Percentiles rank a stretch among this genome's conserved stretches.
Conservation (phyloP, 768 basidiomycete species). For the Antrodiella citrinella region DNA sequence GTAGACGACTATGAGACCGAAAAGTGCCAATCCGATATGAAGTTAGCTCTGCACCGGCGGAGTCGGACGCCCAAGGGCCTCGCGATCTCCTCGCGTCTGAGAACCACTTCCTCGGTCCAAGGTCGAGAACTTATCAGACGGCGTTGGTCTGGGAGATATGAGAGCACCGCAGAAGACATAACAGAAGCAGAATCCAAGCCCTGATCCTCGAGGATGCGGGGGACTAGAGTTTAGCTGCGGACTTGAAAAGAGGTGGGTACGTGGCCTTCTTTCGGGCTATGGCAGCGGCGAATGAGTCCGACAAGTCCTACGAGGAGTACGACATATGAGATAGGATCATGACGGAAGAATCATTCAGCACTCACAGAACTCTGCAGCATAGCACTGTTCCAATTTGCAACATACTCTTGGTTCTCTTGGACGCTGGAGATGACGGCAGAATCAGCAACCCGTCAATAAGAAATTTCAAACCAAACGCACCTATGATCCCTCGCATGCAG, state of each 20-base stretch:
- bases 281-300: background rate
- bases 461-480: constrained; percentile 30
- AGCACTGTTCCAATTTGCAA: constrained; percentile 46
- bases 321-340: no score
- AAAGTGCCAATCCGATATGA: background rate
- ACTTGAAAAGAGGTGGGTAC: background rate
- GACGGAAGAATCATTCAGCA: no score
- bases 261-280: background rate
- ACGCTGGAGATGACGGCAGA: constrained; percentile 15
- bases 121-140: background rate
- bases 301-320: background rate
- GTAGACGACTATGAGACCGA: background rate
- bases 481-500: constrained; percentile 74
- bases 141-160: background rate
- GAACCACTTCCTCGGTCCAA: background rate
- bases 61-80: no score
- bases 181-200: no score
- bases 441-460: background rate
- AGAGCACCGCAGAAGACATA: no score
- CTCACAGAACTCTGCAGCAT: constrained; percentile 44
- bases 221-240: background rate
- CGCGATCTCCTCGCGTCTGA: no score
- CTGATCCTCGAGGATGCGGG: no score
- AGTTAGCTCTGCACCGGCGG: no score
- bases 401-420: constrained; percentile 46